Conservation (phyloP, 2,329 filamentous ascomycete species). For the Cercospora janseana region DNA sequence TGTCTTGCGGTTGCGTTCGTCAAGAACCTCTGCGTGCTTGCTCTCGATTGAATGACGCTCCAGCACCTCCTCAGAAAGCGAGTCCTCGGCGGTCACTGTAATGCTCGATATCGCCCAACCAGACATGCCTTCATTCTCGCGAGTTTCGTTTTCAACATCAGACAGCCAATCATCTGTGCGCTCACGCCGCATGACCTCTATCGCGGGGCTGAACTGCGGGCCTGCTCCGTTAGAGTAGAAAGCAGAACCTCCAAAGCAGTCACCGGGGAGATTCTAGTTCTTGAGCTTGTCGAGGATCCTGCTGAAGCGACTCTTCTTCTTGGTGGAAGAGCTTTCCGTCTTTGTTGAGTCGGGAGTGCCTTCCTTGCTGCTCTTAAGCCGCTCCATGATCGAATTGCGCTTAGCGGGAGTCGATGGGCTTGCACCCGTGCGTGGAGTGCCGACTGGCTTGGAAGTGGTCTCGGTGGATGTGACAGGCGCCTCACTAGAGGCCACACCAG, state of each 20-base stretch:
- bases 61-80: background rate
- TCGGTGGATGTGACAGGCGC: conserved; percentile 22
- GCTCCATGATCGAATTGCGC: conserved; percentile 31
- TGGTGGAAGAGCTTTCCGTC: conserved; percentile 40
- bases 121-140: background rate
- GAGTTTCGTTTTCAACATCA: background rate
- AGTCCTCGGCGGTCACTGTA: background rate
- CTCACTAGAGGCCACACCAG: conserved; percentile 40
- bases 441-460: conserved; percentile 28
- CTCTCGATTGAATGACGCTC: background rate
- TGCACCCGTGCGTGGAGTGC: conserved; percentile 28
- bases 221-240: background rate
- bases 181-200: background rate
- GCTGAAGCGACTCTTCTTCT: conserved; percentile 50
- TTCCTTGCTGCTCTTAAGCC: conserved; percentile 35
- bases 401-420: conserved; percentile 33
- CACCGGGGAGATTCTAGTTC: conserved; percentile 22
- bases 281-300: conserved; percentile 51
- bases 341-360: conserved; percentile 44
- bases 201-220: background rate
- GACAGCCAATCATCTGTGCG: background rate
- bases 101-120: too few species aligned
- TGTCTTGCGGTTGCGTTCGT: background rate
- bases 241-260: background rate
- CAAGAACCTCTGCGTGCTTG: background rate